Conservation (phyloP, 768 basidiomycete genomes). For the Lenzites betulinus region DNA sequence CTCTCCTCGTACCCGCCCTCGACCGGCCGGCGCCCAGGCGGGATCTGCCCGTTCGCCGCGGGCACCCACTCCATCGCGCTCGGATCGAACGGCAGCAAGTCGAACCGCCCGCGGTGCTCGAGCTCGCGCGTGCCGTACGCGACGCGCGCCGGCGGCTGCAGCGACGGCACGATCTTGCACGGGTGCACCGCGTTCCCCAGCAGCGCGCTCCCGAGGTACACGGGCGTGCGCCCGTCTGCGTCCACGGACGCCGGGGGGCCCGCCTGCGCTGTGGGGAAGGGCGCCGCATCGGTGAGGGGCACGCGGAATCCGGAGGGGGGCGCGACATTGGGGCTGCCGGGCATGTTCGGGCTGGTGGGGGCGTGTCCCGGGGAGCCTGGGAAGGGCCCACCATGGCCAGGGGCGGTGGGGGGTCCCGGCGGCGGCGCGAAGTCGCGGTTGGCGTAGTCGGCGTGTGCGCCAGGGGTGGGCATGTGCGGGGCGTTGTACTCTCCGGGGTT, state of each 20-base stretch:
- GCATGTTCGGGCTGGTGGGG: no score
- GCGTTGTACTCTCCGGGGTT: slow-evolving; percentile 1
- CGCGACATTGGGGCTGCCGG: slow-evolving; percentile 22
- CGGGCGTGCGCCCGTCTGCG: slow-evolving; percentile 53
- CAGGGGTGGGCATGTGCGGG: slow-evolving; percentile 14
- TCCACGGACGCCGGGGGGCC: slow-evolving; percentile 59
- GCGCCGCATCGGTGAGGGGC: slow-evolving; percentile 45
- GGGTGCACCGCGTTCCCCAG: slow-evolving; percentile 70
- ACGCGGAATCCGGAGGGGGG: slow-evolving; percentile 72
- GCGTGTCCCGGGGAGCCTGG: no score
- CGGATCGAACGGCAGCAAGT: slow-evolving; percentile 70
- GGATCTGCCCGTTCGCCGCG: slow-evolving; percentile 60
- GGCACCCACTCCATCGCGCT: slow-evolving; percentile 75
- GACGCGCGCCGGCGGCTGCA: slow-evolving; percentile 54
- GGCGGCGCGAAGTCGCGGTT: not conserved
- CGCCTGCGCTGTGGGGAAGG: slow-evolving; percentile 44
- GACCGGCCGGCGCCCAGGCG: slow-evolving; percentile 57
- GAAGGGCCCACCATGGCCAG: not conserved
- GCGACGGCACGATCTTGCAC: slow-evolving; percentile 73
- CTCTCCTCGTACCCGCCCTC: slow-evolving; percentile 77
- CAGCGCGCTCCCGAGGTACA: slow-evolving; percentile 77
- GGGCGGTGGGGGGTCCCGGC: not conserved
- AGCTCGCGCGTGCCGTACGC: slow-evolving; percentile 65
- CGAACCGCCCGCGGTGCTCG: slow-evolving; percentile 66
- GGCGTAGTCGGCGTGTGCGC: not conserved